phyloP scores from a whole-genome alignment of 768 basidiomycete genomes.

The Daedaleopsis sinensis region DNA sequence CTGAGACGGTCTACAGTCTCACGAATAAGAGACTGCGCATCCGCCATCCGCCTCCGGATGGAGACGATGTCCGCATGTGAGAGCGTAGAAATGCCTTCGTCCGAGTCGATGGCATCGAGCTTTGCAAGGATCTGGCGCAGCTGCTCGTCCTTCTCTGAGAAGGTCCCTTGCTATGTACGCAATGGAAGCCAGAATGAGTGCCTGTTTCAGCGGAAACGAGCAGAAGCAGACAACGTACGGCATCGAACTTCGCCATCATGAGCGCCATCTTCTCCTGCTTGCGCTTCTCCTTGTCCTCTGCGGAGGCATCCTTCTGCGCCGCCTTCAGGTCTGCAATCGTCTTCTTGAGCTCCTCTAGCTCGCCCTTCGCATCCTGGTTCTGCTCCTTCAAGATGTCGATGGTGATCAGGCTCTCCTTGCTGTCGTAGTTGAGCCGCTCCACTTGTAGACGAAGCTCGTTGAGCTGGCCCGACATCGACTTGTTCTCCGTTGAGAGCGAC shows the following conservation, averaged over 20 bases:
- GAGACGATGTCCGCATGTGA: constrained; percentile 77
- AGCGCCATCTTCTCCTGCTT: constrained; percentile 99
- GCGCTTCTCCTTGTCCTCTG: constrained; percentile 97
- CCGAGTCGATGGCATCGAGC: constrained; percentile 78
- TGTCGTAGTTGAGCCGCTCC: constrained; percentile 92
- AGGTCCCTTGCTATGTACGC: constrained; percentile 73
- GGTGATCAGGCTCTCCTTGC: constrained; percentile 91
- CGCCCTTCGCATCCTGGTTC: constrained; percentile 81
- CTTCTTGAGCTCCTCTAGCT: constrained; percentile 88
- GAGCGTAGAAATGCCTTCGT: constrained; percentile 53
- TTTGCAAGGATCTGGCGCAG: constrained; percentile 83
- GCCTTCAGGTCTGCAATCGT: constrained; percentile 77
- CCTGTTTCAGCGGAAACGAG: background rate
- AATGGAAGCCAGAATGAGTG: background rate
- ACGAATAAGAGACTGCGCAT: constrained; percentile 82
- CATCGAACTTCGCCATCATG: constrained; percentile 99
- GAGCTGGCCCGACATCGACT: constrained; percentile 89
- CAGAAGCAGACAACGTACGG: constrained; percentile 51
- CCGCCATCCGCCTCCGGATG: constrained; percentile 86
- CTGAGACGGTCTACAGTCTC: constrained; percentile 90
- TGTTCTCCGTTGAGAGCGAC: constrained; percentile 88
- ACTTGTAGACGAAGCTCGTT: constrained; percentile 91
- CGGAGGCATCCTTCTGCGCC: constrained; percentile 81
- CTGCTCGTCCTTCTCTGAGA: constrained; percentile 95
- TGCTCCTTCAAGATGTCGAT: constrained; percentile 96